Evolutionary conservation across 2,329 filamentous ascomycete genomes (phyloP).

Genomic region (Aspergillus tubingensis): DNA sequence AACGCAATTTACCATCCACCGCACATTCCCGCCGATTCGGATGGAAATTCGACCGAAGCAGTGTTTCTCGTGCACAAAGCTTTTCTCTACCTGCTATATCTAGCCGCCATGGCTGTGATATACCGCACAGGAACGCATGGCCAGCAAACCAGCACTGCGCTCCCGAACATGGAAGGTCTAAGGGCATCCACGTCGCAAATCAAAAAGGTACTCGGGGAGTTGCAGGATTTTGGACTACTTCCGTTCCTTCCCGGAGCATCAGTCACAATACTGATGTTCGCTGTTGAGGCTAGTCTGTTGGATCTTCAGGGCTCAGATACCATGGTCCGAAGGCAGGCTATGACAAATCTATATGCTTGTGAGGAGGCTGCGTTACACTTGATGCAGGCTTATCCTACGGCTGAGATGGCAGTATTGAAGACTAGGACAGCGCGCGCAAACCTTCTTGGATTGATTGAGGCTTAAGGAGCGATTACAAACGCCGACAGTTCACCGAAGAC

Average conservation of each 20-base stretch:
- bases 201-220: background rate
- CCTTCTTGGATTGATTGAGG: background rate
- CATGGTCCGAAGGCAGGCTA: background rate
- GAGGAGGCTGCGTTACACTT: background rate
- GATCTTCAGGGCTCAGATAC: background rate
- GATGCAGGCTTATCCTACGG: background rate
- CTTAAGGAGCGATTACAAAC: background rate
- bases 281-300: background rate
- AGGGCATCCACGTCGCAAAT: background rate
- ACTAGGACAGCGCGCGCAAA: background rate
- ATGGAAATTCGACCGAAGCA: background rate
- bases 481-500: rapidly evolving
- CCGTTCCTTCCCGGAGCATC: background rate
- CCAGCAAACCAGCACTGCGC: background rate
- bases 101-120: background rate
- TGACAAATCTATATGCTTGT: slow-evolving; percentile 1
- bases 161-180: background rate
- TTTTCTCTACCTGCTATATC: background rate
- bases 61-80: background rate
- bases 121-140: background rate
- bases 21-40: background rate
- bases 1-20: background rate
- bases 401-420: background rate
- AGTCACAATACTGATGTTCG: background rate
- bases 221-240: background rate